Percentiles rank a stretch among this genome's conserved stretches.
phyloP scores from a whole-genome alignment of 2,329 filamentous ascomycete species.

The Metarhizium guizhouense region DNA sequence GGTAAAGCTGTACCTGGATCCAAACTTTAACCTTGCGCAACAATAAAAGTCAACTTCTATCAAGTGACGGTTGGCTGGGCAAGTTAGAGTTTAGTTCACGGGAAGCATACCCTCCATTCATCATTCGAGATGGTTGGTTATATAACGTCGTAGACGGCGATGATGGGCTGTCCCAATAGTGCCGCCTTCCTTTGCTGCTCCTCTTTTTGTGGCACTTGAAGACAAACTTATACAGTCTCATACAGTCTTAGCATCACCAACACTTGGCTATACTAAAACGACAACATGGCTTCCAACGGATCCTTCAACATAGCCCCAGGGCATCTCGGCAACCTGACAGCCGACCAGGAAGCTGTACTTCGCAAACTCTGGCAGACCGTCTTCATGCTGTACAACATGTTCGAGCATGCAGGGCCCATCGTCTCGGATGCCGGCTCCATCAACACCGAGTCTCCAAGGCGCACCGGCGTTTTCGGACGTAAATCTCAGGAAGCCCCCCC shows the following conservation, averaged over 20 bases:
- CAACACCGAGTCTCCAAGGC: background rate
- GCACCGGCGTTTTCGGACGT: too few relatives aligned
- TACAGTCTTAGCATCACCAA: too few relatives aligned
- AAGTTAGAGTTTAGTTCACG: too few relatives aligned
- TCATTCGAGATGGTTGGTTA: too few relatives aligned
- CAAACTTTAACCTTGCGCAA: background rate
- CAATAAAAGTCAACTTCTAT: background rate
- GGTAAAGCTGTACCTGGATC: background rate
- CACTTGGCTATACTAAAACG: background rate
- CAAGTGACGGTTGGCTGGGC: background rate
- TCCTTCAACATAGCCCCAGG: background rate
- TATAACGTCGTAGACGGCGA: too few relatives aligned
- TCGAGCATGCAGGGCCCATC: background rate
- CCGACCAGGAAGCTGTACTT: background rate
- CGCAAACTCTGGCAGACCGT: conserved; percentile 1
- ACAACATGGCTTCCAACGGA: background rate
- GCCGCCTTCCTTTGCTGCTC: too few relatives aligned
- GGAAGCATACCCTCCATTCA: too few relatives aligned
- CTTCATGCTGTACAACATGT: conserved; percentile 1
- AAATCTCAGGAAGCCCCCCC: too few relatives aligned
- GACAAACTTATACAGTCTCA: too few relatives aligned
- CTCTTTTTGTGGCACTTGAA: too few relatives aligned
- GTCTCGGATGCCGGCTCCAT: background rate
- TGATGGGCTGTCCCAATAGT: too few relatives aligned
- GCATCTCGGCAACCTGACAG: conserved; percentile 3